Conservation (phyloP, 345 rosid species). For the Punica granatum region DNA sequence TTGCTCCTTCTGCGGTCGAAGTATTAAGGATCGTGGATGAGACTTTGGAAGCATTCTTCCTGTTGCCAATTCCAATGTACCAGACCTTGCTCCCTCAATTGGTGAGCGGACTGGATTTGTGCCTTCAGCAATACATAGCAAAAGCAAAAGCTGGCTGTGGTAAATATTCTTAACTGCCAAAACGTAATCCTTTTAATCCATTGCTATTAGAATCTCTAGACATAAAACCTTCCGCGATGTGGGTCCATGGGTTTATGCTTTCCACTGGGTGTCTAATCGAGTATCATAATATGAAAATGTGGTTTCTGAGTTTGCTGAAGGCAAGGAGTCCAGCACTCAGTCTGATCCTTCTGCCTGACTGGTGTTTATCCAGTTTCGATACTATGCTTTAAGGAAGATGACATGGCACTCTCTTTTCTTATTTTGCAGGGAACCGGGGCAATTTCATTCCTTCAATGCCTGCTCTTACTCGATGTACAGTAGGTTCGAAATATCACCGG, state of each 20-base stretch:
- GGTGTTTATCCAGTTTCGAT: background rate
- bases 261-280: background rate
- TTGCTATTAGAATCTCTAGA: background rate
- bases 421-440: constrained; percentile 48
- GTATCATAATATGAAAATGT: background rate
- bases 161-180: constrained; percentile 20
- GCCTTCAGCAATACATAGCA: constrained; percentile 65
- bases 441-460: constrained; percentile 70
- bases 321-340: background rate
- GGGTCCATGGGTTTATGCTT: background rate
- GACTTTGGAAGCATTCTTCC: constrained; percentile 84
- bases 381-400: background rate
- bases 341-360: background rate
- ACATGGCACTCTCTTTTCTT: background rate
- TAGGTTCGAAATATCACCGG: constrained; percentile 59
- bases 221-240: background rate
- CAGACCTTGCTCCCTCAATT: constrained; percentile 72
- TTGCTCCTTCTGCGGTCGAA: constrained; percentile 86
- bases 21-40: constrained; percentile 79
- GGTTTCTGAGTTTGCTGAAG: background rate
- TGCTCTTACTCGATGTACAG: constrained; percentile 71
- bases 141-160: constrained; percentile 95
- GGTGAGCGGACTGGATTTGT: constrained; percentile 63
- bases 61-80: constrained; percentile 79
- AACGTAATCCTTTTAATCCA: background rate